These are phyloP conservation scores for Fusarium pseudonygamai DNA, from an alignment of 2,329 filamentous ascomycete species.

Conservation along the genomic window DNA sequence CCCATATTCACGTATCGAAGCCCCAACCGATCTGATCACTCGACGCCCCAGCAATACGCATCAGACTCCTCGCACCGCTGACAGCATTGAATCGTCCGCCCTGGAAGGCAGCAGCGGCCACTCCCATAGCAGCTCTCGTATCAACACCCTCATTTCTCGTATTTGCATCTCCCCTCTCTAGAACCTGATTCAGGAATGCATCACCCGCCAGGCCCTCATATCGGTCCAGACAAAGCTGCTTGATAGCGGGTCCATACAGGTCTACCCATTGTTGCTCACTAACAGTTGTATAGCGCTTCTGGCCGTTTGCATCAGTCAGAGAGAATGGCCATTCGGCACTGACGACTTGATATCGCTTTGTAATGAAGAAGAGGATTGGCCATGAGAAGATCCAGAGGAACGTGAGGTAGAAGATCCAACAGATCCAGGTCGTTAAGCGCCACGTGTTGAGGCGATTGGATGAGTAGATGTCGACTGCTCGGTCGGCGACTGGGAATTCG, in stretches of 20 bases:
- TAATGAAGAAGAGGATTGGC: conserved; percentile 32
- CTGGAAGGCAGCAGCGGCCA: conserved; percentile 26
- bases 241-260: conserved; percentile 26
- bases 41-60: conserved; percentile 18
- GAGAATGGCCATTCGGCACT: conserved; percentile 32
- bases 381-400: conserved; percentile 39
- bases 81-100: conserved; percentile 22
- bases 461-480: conserved; percentile 38
- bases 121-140: conserved; percentile 20
- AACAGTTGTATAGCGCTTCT: conserved; percentile 25
- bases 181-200: conserved; percentile 24
- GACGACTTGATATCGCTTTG: conserved; percentile 33
- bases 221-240: conserved; percentile 30
- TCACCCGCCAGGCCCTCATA: conserved; percentile 34
- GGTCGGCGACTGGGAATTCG: conserved; percentile 31
- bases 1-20: conserved; percentile 23
- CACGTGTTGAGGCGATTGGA: conserved; percentile 27
- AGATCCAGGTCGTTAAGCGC: conserved; percentile 32
- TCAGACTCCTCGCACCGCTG: conserved; percentile 14
- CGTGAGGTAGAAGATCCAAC: conserved; percentile 36
- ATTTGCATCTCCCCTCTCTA: conserved; percentile 10
- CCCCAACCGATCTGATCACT: conserved; percentile 36
- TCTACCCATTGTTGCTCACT: conserved; percentile 31
- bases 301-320: neutral
- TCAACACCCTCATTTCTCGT: neutral